These are phyloP conservation scores for Metarhizium sp. DNA, from an alignment of 2,329 filamentous ascomycete species.

Conservation along the genomic window DNA sequence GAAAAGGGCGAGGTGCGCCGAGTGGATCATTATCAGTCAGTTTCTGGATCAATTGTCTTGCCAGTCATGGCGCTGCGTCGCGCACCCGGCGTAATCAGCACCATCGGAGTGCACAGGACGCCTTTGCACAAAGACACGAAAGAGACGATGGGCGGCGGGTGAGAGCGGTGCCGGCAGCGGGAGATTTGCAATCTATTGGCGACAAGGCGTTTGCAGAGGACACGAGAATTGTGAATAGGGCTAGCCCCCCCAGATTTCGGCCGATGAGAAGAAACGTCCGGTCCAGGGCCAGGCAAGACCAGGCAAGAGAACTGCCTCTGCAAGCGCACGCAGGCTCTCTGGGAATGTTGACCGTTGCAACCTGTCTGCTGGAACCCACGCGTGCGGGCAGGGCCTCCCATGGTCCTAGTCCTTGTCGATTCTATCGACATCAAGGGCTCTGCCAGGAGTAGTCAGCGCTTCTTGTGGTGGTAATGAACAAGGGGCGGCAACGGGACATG, in stretches of 20 bases:
- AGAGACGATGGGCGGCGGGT: background rate
- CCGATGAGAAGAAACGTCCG: background rate
- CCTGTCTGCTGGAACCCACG: conserved; percentile 4
- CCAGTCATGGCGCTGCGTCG: conserved; percentile 1
- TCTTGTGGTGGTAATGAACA: conserved; percentile 1
- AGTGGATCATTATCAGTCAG: conserved; percentile 5
- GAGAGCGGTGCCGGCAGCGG: background rate
- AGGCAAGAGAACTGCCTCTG: background rate
- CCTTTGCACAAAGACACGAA: background rate
- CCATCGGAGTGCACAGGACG: background rate
- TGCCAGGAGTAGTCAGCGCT: conserved; percentile 1
- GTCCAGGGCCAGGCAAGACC: background rate
- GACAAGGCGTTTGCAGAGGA: background rate
- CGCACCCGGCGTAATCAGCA: background rate
- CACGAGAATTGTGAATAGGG: background rate
- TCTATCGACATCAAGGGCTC: conserved; percentile 1
- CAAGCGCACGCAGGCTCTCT: background rate
- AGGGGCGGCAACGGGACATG: conserved; percentile 9
- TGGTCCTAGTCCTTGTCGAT: conserved; percentile 5
- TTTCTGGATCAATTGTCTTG: conserved; percentile 4
- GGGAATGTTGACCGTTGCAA: background rate
- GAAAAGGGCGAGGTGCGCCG: conserved; percentile 6
- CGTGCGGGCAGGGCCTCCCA: conserved; percentile 3
- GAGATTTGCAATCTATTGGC: background rate
- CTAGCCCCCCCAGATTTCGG: background rate